A percentile compares a stretch with the other conserved stretches of the same genome.
phyloP scores from a whole-genome alignment of 1,284 basidiomycete genomes.

The Vanrija pseudolonga region DNA sequence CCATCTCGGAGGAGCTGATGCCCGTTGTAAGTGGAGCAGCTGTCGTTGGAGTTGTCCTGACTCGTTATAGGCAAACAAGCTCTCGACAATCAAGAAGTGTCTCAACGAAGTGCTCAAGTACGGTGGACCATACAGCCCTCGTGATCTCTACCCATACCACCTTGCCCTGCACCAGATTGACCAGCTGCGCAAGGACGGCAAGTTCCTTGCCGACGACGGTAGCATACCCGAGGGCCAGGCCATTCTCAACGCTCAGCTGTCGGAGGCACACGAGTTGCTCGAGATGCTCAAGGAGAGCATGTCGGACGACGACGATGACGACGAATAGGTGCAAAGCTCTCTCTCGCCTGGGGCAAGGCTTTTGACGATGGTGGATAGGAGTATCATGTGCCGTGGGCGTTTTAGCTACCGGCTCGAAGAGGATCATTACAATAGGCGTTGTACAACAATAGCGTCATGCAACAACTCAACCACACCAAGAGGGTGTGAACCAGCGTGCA shows the following conservation, averaged over 20 bases:
- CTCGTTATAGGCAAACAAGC: conserved; percentile 71
- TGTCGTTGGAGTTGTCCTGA: conserved; percentile 13
- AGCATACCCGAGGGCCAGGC: conserved; percentile 91
- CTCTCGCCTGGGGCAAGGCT: not conserved
- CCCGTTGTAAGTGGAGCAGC: conserved; percentile 67
- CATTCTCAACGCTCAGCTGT: conserved; percentile 91
- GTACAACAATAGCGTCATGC: conserved; percentile 3
- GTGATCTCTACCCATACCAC: conserved; percentile 97
- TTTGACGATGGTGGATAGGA: not conserved
- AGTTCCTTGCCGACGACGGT: conserved; percentile 70
- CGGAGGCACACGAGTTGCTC: conserved; percentile 91
- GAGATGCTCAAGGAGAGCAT: conserved; percentile 63
- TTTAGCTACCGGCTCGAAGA: too few species aligned
- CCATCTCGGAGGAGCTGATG: conserved; percentile 97
- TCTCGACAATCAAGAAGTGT: conserved; percentile 91
- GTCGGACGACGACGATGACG: conserved; percentile 44
- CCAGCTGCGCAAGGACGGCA: conserved; percentile 84
- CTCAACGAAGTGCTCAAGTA: conserved; percentile 96
- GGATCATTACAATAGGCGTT: not conserved
- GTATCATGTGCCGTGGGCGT: too few species aligned
- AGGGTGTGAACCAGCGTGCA: too few species aligned
- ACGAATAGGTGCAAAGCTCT: conserved; percentile 13
- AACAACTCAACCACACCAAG: not conserved
- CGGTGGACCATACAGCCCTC: conserved; percentile 89
- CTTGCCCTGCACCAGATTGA: conserved; percentile 95